Evolutionary conservation across 805 yeast species (phyloP), one percentile per base, ranked within the genome.

Genomic region (Metahyphopichia silvanorum): DNA sequence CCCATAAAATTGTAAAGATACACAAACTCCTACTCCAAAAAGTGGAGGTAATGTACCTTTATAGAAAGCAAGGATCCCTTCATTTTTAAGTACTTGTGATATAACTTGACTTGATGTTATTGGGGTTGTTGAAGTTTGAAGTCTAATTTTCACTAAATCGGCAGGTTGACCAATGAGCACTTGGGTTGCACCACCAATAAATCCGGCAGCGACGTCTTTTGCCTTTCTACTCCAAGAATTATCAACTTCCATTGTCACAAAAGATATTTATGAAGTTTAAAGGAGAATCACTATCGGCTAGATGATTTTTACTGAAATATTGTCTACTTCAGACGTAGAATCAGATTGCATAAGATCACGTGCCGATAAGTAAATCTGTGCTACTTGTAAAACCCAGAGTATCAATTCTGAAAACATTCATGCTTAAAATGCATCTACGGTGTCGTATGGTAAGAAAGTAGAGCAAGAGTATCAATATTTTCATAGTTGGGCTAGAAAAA

Each of bases 1-100:
- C 1, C 86, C 85, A 46, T 79, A 80, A 51, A 79, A 80, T 47
- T 79, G 86, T 20, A 79, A 57, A 2, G 83, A 77, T 6, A 79
- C 86, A 60, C 86, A 79, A 1, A 74, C 79, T 1, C 85, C 63
- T 5, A 67, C 73, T 0, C 73, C 73, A 35, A 66, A 52, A 16
- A 67, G 49, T 2, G 73, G 73, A 2, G 73, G 60, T 22, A 66
- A 40, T 0, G 73, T 67, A 5, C 73, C 73, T 38, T 67, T 67
- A 45, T 67, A 67, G 43, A 67, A 67, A 2, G 73, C 71, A 17
- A 57, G 44, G 4, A 58, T 27, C 3, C 73, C 73, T 47, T 67
- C 73, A 38, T 66, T 63, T 19, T 52, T 46, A 11, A 67, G 13
- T 16, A 66, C 72, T 24, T 57, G 54, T 34, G 46, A 50, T 31